These are phyloP conservation scores for Blastobotrys apis DNA, from an alignment of 1,139 yeast genomes.

Conservation along the genomic window DNA sequence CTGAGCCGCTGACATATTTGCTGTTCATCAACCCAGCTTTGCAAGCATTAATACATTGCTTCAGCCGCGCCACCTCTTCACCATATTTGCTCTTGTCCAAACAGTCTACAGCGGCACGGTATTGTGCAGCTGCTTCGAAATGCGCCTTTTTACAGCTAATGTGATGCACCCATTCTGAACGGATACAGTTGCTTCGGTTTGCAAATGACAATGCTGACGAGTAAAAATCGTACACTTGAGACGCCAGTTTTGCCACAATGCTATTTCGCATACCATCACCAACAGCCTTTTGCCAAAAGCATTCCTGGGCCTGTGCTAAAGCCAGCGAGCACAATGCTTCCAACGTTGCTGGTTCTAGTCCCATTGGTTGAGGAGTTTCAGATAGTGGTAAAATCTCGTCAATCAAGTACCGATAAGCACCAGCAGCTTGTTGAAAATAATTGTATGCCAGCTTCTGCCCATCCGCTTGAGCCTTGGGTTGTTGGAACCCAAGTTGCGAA, in stretches of 20 bases:
- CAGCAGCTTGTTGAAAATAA: slow-evolving; percentile 64
- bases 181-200: slow-evolving; percentile 48
- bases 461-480: slow-evolving; percentile 43
- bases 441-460: slow-evolving; percentile 61
- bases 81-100: slow-evolving; percentile 58
- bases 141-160: slow-evolving; percentile 55
- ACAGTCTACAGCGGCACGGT: slow-evolving; percentile 51
- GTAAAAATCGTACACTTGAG: slow-evolving; percentile 59
- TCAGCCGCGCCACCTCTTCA: slow-evolving; percentile 59
- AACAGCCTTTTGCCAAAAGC: slow-evolving; percentile 73
- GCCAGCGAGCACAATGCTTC: slow-evolving; percentile 45
- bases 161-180: slow-evolving; percentile 62
- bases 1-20: slow-evolving; percentile 43
- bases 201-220: slow-evolving; percentile 44
- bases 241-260: slow-evolving; percentile 58
- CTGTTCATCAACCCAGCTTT: slow-evolving; percentile 35
- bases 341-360: slow-evolving; percentile 44
- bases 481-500: slow-evolving; percentile 49
- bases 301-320: slow-evolving; percentile 86
- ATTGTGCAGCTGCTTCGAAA: slow-evolving; percentile 67
- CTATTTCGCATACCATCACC: slow-evolving; percentile 55
- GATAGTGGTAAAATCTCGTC: slow-evolving; percentile 28
- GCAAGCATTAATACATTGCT: slow-evolving; percentile 41
- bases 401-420: slow-evolving; percentile 50
- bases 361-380: slow-evolving; percentile 38